Evolutionary conservation across 768 basidiomycete genomes (phyloP).

Genomic region (Kwoniella shandongensis): DNA sequence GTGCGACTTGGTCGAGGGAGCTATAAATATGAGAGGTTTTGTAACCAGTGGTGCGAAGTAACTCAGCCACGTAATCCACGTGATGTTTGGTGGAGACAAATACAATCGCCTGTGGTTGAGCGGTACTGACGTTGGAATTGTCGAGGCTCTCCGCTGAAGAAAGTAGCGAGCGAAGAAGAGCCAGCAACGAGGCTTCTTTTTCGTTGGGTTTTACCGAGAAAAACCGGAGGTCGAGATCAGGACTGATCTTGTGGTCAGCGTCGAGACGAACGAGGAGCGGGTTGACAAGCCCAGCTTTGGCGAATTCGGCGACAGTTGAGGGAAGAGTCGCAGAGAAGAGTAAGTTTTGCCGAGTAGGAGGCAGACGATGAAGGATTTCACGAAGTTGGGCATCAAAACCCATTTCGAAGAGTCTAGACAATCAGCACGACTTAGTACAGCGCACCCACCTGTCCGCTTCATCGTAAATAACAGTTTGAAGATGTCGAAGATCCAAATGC

Average conservation of each 20-base stretch:
- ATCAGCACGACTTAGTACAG: constrained; percentile 6
- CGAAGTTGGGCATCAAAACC: constrained; percentile 89
- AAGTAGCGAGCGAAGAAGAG: constrained; percentile 69
- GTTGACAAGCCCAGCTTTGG: constrained; percentile 86
- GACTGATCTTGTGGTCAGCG: constrained; percentile 90
- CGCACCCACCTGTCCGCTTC: constrained; percentile 76
- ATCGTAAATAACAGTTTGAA: constrained; percentile 91
- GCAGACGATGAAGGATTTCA: constrained; percentile 87
- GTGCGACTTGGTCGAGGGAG: constrained; percentile 86
- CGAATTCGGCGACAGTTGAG: constrained; percentile 92
- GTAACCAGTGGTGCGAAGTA: constrained; percentile 79
- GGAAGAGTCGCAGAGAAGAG: constrained; percentile 96
- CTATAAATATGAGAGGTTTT: constrained; percentile 93
- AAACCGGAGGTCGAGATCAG: constrained; percentile 91
- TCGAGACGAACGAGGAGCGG: constrained; percentile 96
- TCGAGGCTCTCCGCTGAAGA: neutral
- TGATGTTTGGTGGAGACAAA: constrained; percentile 98
- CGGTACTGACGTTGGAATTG: neutral
- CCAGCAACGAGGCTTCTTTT: constrained; percentile 86
- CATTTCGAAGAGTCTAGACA: constrained; percentile 80
- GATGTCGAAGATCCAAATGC: constrained; percentile 81
- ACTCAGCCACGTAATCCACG: constrained; percentile 83
- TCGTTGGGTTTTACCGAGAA: constrained; percentile 87
- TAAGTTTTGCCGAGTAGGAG: constrained; percentile 80
- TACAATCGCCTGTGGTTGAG: constrained; percentile 72